Evolutionary conservation across 306 rosid species (phyloP).

Genomic region (Canavalia gladiata): DNA sequence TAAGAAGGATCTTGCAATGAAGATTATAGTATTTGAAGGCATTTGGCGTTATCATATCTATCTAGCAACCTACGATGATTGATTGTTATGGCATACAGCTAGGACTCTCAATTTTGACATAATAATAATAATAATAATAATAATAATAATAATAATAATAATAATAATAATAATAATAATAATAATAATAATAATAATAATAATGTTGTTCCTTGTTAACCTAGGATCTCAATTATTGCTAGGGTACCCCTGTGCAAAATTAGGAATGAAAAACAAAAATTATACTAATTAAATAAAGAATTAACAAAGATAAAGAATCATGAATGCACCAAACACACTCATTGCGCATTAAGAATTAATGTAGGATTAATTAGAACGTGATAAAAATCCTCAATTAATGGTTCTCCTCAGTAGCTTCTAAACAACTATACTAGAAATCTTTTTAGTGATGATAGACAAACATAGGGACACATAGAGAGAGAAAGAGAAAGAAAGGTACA

Average conservation of each 20-base stretch:
- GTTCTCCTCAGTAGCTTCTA: slow-evolving; percentile 35
- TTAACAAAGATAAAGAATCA: slow-evolving; percentile 37
- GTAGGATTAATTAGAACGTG: slow-evolving; percentile 25
- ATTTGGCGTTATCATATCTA: slow-evolving; percentile 54
- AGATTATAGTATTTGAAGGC: slow-evolving; percentile 52
- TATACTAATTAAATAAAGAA: not conserved
- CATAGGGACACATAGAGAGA: slow-evolving; percentile 20
- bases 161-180: not conserved
- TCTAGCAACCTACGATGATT: slow-evolving; percentile 56
- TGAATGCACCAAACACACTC: slow-evolving; percentile 50
- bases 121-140: no score
- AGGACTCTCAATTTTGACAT: slow-evolving; percentile 46
- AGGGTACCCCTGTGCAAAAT: slow-evolving; percentile 35
- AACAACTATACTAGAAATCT: slow-evolving; percentile 22
- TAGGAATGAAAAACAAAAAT: slow-evolving; percentile 12
- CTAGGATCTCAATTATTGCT: slow-evolving; percentile 64
- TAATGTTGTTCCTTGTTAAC: slow-evolving; percentile 50
- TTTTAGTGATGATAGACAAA: slow-evolving; percentile 29
- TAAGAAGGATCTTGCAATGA: slow-evolving; percentile 44
- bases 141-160: no score
- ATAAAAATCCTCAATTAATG: slow-evolving; percentile 24
- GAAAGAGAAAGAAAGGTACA: slow-evolving; percentile 33
- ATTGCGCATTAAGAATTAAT: slow-evolving; percentile 48
- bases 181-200: not conserved
- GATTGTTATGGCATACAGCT: slow-evolving; percentile 56